These are phyloP conservation scores for Monilinia polystroma DNA, from an alignment of 2,329 filamentous ascomycete genomes.

Conservation along the genomic window DNA sequence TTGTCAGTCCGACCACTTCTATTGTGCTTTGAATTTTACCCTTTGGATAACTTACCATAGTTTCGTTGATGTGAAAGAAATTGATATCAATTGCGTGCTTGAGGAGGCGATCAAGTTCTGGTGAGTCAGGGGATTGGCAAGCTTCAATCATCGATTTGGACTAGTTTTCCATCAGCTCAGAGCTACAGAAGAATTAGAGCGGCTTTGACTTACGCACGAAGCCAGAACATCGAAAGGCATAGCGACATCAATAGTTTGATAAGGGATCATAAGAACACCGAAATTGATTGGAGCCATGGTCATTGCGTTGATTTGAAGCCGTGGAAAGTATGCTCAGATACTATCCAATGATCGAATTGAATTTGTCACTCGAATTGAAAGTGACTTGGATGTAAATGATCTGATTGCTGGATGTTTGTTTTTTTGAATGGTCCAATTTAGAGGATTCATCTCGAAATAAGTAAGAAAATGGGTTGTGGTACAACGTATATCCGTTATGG, in stretches of 20 bases:
- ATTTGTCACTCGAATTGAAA: not conserved
- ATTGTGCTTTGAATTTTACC: not conserved
- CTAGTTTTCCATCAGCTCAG: not conserved
- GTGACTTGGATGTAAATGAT: not conserved
- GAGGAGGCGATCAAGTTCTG: constrained; percentile 20
- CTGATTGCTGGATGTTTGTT: not conserved
- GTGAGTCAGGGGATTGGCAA: constrained; percentile 3
- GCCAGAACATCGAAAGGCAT: constrained; percentile 36
- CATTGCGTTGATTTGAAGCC: not conserved
- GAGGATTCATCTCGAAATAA: not conserved
- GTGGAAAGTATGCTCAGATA: not conserved
- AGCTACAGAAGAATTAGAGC: not conserved
- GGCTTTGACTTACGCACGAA: constrained; percentile 25
- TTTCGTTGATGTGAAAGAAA: constrained; percentile 35
- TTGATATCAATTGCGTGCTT: constrained; percentile 31
- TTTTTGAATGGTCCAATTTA: not conserved
- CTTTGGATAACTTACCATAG: constrained; percentile 19
- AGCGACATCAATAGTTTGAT: constrained; percentile 34
- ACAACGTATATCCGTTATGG: not conserved
- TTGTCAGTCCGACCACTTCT: not conserved
- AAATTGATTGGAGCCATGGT: constrained; percentile 35
- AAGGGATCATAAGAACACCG: constrained; percentile 35
- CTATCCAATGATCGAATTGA: not conserved
- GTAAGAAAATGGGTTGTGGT: not conserved
- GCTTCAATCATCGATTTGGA: constrained; percentile 9